A percentile compares a stretch with the other conserved stretches of the same genome.
phyloP scores from a whole-genome alignment of 1,139 yeast genomes.

The Candida frijolesensis region DNA sequence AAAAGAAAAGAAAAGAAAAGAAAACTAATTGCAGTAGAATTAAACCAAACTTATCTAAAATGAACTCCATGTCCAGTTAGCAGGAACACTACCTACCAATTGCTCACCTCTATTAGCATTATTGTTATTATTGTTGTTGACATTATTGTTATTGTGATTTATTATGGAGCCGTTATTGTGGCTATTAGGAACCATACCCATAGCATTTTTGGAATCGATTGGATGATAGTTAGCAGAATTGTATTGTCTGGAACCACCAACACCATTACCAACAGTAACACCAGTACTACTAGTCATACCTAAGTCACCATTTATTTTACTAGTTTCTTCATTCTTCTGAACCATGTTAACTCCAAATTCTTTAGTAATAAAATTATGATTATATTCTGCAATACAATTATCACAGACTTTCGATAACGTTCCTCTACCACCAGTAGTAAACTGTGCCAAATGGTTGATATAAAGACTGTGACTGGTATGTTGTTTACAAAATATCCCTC shows the following conservation, averaged over 20 bases:
- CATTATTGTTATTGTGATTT: not conserved
- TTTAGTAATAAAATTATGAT: constrained; percentile 41
- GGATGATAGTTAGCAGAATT: constrained; percentile 1
- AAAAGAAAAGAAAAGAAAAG: not conserved
- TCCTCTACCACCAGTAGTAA: constrained; percentile 76
- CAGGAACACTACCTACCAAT: constrained; percentile 61
- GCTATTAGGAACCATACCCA: not conserved
- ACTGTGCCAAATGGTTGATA: constrained; percentile 70
- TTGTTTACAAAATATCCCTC: constrained; percentile 83
- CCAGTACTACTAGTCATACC: too few species aligned
- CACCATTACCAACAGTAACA: not conserved
- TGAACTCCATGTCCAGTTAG: constrained; percentile 82
- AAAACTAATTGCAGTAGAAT: not conserved
- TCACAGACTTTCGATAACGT: constrained; percentile 79
- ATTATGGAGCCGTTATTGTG: not conserved
- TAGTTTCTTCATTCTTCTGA: not conserved
- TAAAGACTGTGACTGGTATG: constrained; percentile 57
- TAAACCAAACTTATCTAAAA: constrained; percentile 32
- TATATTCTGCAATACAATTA: constrained; percentile 70
- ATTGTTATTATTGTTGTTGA: not conserved
- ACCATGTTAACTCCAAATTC: constrained; percentile 39
- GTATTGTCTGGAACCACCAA: not conserved
- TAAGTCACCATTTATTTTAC: not conserved
- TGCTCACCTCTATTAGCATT: constrained; percentile 26
- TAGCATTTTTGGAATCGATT: not conserved